These are phyloP conservation scores for Protomyces inouyei DNA, from an alignment of 1,139 yeast species.

Conservation along the genomic window DNA sequence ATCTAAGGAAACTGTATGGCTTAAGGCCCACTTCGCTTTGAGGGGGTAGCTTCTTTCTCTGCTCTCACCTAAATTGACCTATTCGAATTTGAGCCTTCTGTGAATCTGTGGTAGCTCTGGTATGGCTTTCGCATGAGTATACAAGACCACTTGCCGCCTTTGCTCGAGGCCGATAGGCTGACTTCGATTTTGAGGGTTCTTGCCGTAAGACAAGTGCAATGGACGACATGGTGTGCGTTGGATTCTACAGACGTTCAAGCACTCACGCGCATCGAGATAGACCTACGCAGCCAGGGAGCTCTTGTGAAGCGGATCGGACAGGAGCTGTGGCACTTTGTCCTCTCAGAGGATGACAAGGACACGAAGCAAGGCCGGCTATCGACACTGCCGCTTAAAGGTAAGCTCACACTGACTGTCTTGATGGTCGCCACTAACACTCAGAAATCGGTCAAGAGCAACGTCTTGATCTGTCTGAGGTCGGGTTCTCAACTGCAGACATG, in stretches of 20 bases:
- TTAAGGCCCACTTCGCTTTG: too few species aligned
- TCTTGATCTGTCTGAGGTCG: neutral
- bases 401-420: neutral
- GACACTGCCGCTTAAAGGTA: neutral
- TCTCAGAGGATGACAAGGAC: neutral
- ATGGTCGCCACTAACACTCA: neutral
- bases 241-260: neutral
- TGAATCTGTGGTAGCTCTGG: neutral
- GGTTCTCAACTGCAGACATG: neutral
- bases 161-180: neutral
- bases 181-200: neutral
- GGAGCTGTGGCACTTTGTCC: neutral
- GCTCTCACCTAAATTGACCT: too few species aligned
- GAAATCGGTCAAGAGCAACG: neutral
- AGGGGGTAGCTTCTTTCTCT: too few species aligned
- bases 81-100: neutral
- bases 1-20: too few species aligned
- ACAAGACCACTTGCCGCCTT: neutral
- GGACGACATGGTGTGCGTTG: neutral
- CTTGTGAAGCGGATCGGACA: neutral
- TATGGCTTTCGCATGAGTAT: neutral
- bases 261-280: neutral
- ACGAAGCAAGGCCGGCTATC: neutral
- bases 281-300: neutral
- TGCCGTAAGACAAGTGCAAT: neutral